phyloP scores from a whole-genome alignment of 371 early-diverging fungal genomes.

The Lichtheimia hyalospora region DNA sequence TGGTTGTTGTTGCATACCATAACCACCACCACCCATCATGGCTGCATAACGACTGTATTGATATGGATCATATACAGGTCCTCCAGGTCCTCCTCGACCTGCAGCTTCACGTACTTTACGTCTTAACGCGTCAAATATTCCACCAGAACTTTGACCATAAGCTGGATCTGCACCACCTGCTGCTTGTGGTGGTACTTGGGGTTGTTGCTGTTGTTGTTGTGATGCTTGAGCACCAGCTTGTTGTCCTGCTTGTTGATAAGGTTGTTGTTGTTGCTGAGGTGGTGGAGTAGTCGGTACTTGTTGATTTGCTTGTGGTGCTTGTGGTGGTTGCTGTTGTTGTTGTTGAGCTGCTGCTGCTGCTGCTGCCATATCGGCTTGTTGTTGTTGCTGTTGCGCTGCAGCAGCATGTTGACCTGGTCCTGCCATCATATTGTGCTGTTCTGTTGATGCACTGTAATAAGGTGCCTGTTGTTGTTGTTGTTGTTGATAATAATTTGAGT shows the following conservation, averaged over 20 bases:
- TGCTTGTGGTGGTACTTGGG: background rate
- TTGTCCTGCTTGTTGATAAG: background rate
- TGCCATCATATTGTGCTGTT: constrained; percentile 7
- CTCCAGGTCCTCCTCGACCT: background rate
- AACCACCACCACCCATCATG: constrained; percentile 8
- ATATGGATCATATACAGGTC: constrained; percentile 12
- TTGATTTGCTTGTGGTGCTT: constrained; percentile 6
- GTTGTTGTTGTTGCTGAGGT: constrained; percentile 4
- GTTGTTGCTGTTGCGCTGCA: too few species aligned
- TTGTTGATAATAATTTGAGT: background rate
- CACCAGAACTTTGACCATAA: constrained; percentile 1
- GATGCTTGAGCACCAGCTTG: background rate
- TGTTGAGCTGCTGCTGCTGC: background rate
- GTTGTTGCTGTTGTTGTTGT: constrained; percentile 7
- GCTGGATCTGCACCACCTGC: background rate
- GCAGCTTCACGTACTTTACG: constrained; percentile 15
- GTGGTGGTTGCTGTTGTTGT: background rate
- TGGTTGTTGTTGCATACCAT: constrained; percentile 3
- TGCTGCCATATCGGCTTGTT: too few species aligned
- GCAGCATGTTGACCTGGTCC: too few species aligned
- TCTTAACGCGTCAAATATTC: constrained; percentile 11
- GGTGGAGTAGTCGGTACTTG: constrained; percentile 9
- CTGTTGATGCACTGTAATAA: background rate
- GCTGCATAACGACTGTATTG: constrained; percentile 14
- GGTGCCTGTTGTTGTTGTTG: background rate